Evolutionary conservation across 768 basidiomycete genomes (phyloP), one percentile per base, ranked within the genome.

Genomic region (Leccinellum albellum): DNA sequence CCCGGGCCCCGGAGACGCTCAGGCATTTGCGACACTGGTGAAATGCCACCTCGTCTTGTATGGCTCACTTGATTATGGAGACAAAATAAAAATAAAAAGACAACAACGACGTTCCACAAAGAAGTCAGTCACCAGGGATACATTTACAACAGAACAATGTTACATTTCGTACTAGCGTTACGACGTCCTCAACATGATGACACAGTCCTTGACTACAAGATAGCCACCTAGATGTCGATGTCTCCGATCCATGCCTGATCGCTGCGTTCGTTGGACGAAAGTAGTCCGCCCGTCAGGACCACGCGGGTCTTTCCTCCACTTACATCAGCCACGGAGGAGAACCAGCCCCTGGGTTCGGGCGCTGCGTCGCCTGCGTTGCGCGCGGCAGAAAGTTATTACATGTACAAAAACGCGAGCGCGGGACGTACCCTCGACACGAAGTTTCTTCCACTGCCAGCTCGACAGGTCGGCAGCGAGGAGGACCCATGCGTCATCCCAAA

Each of bases 281-380:
- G 52, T 29, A 81, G 56, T 4, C 80, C 78, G 1, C 80, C 79
- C 3, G 71, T 67, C 15, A 80, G 55, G 3, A 78, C 66, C 9
- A 75, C 59, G 29, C 64, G 61, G 0, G 66, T 69, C 54, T 64
- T 50, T 4, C 66, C 68, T 4, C 58, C 56, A 10, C 61, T 67
- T 2, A 62, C 56, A 29, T 69, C 70, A 1, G 56, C 62, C 1
- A 71, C 72, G 0, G 69, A 58, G 1, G 73, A 66, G 61, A 82
- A 77, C 79, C 81, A 81, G 0, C 80, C 79, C 15, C 79, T 65
- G 0, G 73, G 66, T 29, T 71, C 68, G 4, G 78, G 75, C 0
- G 24, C 35, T 6, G 21, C 6, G 12, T 51, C 42, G 20, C 42
- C 45, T 40, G 49, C 1, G 8, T 26, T 26, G 8, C 24, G 9